phyloP scores from a whole-genome alignment of 2,329 filamentous ascomycete genomes.

The Ascochyta rabiei region DNA sequence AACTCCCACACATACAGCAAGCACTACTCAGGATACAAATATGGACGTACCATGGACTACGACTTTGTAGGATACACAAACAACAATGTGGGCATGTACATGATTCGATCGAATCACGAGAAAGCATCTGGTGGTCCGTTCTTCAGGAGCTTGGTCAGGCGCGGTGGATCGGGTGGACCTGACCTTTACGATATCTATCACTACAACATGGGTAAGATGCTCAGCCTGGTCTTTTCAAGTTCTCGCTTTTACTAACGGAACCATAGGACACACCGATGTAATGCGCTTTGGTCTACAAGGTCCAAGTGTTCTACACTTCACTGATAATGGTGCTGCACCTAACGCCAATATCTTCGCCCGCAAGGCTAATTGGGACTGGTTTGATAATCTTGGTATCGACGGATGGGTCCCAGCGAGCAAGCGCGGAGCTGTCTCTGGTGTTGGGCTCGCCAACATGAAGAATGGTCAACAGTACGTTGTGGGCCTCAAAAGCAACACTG shows the following conservation, averaged over 20 bases:
- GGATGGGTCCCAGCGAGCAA: constrained; percentile 27
- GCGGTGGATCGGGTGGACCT: constrained; percentile 43
- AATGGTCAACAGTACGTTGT: constrained; percentile 49
- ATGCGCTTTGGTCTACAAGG: constrained; percentile 53
- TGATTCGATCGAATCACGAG: constrained; percentile 51
- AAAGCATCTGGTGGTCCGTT: constrained; percentile 50
- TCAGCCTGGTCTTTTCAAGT: neutral
- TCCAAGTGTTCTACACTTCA: constrained; percentile 50
- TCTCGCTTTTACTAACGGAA: neutral
- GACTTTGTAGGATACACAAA: constrained; percentile 50
- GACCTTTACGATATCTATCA: constrained; percentile 54
- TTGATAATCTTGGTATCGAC: constrained; percentile 30
- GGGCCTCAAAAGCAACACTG: constrained; percentile 43
- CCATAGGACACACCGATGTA: constrained; percentile 45
- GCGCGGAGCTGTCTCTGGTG: constrained; percentile 28
- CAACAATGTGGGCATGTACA: constrained; percentile 45
- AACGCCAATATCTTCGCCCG: constrained; percentile 39
- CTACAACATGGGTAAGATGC: constrained; percentile 49
- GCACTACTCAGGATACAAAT: constrained; percentile 50
- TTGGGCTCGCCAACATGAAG: constrained; percentile 48
- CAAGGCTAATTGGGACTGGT: constrained; percentile 31
- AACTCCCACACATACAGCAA: constrained; percentile 48
- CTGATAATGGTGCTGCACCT: constrained; percentile 45
- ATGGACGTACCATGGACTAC: constrained; percentile 49
- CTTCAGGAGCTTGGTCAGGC: constrained; percentile 50